Percentiles rank a stretch among this genome's conserved stretches.
phyloP scores from a whole-genome alignment of 208 protist species.

The Trypanosoma boissoni region DNA sequence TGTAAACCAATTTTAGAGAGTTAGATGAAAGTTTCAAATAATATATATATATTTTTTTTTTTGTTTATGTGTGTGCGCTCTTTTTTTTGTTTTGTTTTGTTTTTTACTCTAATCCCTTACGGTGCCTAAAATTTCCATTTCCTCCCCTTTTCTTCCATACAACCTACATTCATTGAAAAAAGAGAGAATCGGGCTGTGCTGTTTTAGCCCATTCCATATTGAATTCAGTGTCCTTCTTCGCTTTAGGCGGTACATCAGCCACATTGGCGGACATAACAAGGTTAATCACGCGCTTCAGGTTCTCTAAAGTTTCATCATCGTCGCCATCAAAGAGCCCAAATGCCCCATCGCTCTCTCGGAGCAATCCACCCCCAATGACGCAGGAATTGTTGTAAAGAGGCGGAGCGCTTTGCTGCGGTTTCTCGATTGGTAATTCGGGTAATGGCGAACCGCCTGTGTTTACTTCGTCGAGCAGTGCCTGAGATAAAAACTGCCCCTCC shows the following conservation, averaged over 20 bases:
- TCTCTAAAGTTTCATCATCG: conserved; percentile 33
- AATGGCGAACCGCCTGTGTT: background rate
- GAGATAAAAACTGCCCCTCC: conserved; percentile 11
- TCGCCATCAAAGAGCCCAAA: conserved; percentile 25
- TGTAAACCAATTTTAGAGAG: no score
- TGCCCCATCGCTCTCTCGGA: conserved; percentile 12
- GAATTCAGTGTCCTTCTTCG: conserved; percentile 11
- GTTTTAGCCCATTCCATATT: conserved; percentile 23
- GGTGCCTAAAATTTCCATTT: no score
- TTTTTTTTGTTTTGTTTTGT: no score
- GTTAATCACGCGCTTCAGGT: conserved; percentile 19
- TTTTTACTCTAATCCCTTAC: no score
- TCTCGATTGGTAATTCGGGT: background rate
- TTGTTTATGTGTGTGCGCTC: no score
- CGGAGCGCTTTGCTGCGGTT: background rate
- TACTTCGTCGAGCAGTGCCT: conserved; percentile 2
- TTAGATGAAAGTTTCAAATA: no score
- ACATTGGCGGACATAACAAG: conserved; percentile 13
- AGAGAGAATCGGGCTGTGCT: background rate
- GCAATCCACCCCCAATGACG: background rate
- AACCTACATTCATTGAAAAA: conserved; percentile 17
- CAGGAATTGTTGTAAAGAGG: background rate
- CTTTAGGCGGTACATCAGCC: background rate
- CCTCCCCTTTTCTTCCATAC: background rate
- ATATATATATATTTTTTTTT: no score